phyloP scores from a whole-genome alignment of 1,284 basidiomycete genomes.

The Dichomitus squalens region DNA sequence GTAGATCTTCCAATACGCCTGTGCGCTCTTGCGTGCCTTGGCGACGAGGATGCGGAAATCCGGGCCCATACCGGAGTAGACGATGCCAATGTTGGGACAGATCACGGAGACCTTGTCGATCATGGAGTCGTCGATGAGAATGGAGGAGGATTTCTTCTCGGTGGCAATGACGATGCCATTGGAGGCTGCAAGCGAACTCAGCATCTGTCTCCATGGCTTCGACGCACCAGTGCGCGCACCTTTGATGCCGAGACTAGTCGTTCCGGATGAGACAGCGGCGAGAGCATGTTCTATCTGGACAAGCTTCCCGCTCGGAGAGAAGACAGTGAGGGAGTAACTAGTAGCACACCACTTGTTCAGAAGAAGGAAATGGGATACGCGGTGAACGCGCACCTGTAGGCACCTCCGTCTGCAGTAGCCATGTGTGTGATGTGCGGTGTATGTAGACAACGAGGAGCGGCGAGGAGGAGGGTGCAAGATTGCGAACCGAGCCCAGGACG shows the following conservation, averaged over 20 bases:
- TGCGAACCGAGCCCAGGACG: constrained; percentile 23
- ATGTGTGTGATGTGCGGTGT: constrained; percentile 38
- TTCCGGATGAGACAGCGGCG: constrained; percentile 95
- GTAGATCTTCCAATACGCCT: constrained; percentile 99
- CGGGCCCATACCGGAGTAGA: constrained; percentile 99
- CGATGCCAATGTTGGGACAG: constrained; percentile 98
- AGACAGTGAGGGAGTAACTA: constrained; percentile 98
- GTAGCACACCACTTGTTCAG: constrained; percentile 13
- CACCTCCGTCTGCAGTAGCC: constrained; percentile 76
- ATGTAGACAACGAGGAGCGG: background rate
- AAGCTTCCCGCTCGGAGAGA: constrained; percentile 97
- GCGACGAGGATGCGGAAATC: constrained; percentile 95
- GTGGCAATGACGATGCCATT: constrained; percentile 99
- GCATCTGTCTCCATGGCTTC: constrained; percentile 1
- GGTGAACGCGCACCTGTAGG: constrained; percentile 65
- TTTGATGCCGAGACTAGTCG: constrained; percentile 98
- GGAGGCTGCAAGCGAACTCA: constrained; percentile 62
- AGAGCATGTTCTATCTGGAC: constrained; percentile 99
- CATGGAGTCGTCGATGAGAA: constrained; percentile 96
- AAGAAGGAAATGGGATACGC: constrained; percentile 16
- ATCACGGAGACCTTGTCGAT: constrained; percentile 96
- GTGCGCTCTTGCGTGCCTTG: constrained; percentile 95
- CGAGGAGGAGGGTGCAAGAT: constrained; percentile 10
- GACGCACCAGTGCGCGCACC: constrained; percentile 50
- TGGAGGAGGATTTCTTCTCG: constrained; percentile 98